Conservation (phyloP, 2,329 filamentous ascomycete species). For the Alternaria burnsii region DNA sequence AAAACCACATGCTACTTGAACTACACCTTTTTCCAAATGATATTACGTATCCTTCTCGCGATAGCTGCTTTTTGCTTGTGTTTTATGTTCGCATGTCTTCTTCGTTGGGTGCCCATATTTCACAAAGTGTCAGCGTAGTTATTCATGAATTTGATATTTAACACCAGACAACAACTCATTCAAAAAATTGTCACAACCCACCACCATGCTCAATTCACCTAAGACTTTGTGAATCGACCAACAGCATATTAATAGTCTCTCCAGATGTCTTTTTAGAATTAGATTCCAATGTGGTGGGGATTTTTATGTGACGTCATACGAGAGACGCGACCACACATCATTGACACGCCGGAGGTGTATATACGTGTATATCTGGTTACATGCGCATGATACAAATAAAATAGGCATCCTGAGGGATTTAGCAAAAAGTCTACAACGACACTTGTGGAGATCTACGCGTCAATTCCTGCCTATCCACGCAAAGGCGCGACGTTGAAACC, state of each 20-base stretch:
- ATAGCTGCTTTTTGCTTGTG: not conserved
- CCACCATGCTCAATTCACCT: not conserved
- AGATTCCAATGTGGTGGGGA: not conserved
- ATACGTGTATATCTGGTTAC: not conserved
- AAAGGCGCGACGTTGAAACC: not conserved
- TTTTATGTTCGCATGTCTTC: not conserved
- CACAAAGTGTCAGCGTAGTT: not conserved
- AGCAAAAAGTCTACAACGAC: no score
- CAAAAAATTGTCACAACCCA: not conserved
- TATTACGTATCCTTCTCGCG: not conserved
- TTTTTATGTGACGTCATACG: not conserved
- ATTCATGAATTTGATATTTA: not conserved
- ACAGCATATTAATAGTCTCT: accelerated
- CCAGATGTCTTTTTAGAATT: not conserved
- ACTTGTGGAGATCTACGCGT: not conserved
- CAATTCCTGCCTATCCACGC: not conserved
- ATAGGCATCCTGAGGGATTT: no score
- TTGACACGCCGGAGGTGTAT: not conserved
- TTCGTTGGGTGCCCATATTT: not conserved
- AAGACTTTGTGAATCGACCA: not conserved
- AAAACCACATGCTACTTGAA: no score
- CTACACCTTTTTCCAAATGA: not conserved
- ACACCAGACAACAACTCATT: not conserved
- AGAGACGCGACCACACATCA: not conserved
- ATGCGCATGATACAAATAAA: not conserved